Conservation (phyloP, 176 grass and related monocot genomes). For the Cenchrus purpureus region DNA sequence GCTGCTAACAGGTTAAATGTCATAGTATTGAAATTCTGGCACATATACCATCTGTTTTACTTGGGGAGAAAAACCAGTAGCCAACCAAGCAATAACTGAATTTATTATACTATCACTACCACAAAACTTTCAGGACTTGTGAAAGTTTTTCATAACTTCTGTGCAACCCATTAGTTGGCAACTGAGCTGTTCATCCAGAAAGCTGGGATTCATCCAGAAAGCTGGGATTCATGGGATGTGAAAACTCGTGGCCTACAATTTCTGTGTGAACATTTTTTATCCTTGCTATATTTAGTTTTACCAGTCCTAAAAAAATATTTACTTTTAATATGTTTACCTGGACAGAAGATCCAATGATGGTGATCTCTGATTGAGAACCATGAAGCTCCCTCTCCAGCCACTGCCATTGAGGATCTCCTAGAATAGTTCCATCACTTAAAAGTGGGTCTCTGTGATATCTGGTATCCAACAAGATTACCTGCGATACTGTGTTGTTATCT, state of each 20-base stretch:
- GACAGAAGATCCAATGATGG: conserved; percentile 90
- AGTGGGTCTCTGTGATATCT: conserved; percentile 95
- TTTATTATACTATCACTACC: not conserved
- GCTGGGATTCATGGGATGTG: not conserved
- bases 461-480: conserved; percentile 96
- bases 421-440: conserved; percentile 81
- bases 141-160: not conserved
- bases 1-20: conserved; percentile 28
- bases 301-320: not conserved
- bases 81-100: not conserved
- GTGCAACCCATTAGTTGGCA: not conserved
- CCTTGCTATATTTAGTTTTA: conserved; percentile 11
- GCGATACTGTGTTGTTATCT: conserved; percentile 16
- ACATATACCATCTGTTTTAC: not conserved
- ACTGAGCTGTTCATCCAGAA: not conserved
- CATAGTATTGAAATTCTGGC: conserved; percentile 18
- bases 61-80: not conserved
- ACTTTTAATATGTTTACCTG: conserved; percentile 57
- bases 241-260: not conserved
- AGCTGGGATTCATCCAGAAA: not conserved
- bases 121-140: no score
- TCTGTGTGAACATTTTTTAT: not conserved
- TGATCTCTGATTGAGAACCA: conserved; percentile 81
- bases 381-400: conserved; percentile 86
- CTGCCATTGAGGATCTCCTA: conserved; percentile 90